Evolutionary conservation across 495 filamentous ascomycete genomes (phyloP).

Genomic region (Pyrenula massariospora): DNA sequence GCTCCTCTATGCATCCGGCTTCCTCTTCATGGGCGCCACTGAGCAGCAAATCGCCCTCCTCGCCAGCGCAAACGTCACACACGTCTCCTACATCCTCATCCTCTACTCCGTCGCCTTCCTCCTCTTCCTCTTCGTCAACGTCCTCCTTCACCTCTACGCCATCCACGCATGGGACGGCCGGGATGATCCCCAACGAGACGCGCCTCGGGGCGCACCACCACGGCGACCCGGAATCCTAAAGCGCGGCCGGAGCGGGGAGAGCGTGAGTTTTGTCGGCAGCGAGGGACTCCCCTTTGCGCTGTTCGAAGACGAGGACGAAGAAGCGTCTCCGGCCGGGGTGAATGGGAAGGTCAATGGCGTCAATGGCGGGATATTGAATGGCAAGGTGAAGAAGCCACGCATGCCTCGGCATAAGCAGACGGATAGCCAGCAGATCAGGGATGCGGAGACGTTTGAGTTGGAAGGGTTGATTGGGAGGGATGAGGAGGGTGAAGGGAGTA

Average conservation of each 20-base stretch:
- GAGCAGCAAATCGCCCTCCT: conserved; percentile 89
- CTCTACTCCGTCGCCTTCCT: conserved; percentile 84
- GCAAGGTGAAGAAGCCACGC: conserved; percentile 38
- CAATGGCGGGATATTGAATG: conserved; percentile 7
- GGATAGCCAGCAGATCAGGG: conserved; percentile 41
- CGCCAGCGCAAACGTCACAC: conserved; percentile 58
- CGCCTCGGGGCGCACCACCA: conserved; percentile 11
- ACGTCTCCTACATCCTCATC: conserved; percentile 85
- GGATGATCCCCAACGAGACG: conserved; percentile 17
- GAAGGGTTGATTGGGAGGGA: conserved; percentile 85
- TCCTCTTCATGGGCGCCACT: conserved; percentile 94
- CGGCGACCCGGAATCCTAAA: not conserved
- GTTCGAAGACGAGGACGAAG: not conserved
- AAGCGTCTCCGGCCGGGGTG: not conserved
- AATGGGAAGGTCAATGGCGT: conserved; percentile 1
- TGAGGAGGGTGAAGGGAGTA: conserved; percentile 21
- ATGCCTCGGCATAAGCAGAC: conserved; percentile 28
- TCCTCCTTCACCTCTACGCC: conserved; percentile 76
- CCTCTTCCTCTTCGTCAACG: conserved; percentile 76
- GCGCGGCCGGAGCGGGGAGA: conserved; percentile 2
- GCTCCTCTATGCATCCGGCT: conserved; percentile 87
- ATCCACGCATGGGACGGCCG: conserved; percentile 38
- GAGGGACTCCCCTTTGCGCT: not conserved
- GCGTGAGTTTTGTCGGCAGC: not conserved
- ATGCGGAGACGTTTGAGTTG: conserved; percentile 86